Conservation (phyloP, 495 filamentous ascomycete species). For the Podospora tetraspora region DNA sequence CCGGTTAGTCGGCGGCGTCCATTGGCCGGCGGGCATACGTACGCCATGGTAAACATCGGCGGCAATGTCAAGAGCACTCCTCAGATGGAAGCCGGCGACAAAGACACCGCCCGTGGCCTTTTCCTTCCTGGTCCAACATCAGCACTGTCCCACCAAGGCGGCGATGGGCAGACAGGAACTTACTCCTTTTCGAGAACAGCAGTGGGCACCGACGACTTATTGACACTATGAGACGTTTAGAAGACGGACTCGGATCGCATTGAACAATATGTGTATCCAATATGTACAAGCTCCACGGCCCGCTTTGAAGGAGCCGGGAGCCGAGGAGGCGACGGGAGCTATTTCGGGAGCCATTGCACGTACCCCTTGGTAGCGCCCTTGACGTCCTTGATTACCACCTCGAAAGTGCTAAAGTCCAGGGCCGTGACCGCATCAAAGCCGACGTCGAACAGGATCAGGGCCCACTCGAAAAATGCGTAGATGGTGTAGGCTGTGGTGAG, state of each 20-base stretch:
- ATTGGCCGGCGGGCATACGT: slow-evolving; percentile 28
- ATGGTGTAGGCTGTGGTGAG: slow-evolving; percentile 77
- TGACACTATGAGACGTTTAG: slow-evolving; percentile 36
- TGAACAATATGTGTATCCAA: slow-evolving; percentile 21
- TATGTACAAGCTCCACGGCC: slow-evolving; percentile 23
- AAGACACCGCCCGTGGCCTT: slow-evolving; percentile 67
- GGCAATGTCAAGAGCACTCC: slow-evolving; percentile 68
- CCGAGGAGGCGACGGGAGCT: slow-evolving; percentile 25
- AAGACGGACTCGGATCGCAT: slow-evolving; percentile 45
- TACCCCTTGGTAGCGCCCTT: slow-evolving; percentile 97
- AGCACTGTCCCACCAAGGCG: not conserved
- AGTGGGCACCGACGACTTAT: slow-evolving; percentile 61
- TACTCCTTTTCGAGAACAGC: slow-evolving; percentile 86
- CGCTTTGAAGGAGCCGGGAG: slow-evolving; percentile 9
- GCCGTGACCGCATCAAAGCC: slow-evolving; percentile 95
- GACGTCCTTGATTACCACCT: slow-evolving; percentile 81
- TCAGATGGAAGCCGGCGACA: slow-evolving; percentile 65
- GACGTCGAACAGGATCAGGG: slow-evolving; percentile 89
- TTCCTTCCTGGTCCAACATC: slow-evolving; percentile 57
- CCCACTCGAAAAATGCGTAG: slow-evolving; percentile 98
- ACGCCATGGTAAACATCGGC: slow-evolving; percentile 94
- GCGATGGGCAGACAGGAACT: slow-evolving; percentile 13
- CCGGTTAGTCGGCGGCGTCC: slow-evolving; percentile 1
- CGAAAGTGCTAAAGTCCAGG: slow-evolving; percentile 88
- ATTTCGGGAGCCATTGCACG: slow-evolving; percentile 95